These are phyloP conservation scores for Arthrocladium fulminans DNA, from an alignment of 2,329 filamentous ascomycete species.

Conservation along the genomic window DNA sequence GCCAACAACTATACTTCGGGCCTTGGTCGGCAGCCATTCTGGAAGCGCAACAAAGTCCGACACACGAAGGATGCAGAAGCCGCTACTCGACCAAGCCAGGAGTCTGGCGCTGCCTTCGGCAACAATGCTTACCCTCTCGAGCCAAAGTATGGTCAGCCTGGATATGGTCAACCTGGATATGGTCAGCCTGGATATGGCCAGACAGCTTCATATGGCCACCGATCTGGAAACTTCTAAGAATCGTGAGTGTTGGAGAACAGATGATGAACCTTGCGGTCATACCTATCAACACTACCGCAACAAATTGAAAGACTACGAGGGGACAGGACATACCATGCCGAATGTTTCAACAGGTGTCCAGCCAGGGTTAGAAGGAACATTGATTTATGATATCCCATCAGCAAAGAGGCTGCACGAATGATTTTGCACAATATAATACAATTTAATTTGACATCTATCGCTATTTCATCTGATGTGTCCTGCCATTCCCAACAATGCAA, in stretches of 20 bases:
- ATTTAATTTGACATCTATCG: too few species aligned
- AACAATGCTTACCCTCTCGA: conserved; percentile 27
- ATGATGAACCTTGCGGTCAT: not conserved
- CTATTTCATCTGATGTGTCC: too few species aligned
- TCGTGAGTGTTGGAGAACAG: not conserved
- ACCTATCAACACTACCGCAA: too few species aligned
- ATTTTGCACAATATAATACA: too few species aligned
- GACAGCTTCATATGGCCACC: not conserved
- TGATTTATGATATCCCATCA: not conserved
- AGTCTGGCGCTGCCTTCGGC: conserved; percentile 43
- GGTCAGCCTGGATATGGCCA: not conserved
- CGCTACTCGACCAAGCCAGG: conserved; percentile 38
- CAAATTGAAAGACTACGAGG: too few species aligned
- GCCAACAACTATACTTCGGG: conserved; percentile 60
- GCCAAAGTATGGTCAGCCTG: conserved; percentile 26
- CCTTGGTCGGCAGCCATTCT: conserved; percentile 41
- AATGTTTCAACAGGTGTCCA: not conserved
- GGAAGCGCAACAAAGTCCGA: conserved; percentile 27
- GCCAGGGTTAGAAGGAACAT: not conserved
- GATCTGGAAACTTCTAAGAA: not conserved
- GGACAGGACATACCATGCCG: not conserved
- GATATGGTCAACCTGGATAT: conserved; percentile 13
- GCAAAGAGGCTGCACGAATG: too few species aligned
- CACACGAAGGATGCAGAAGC: conserved; percentile 35
- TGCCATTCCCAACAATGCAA: too few species aligned